A percentile compares a stretch with the other conserved stretches of the same genome.
Conservation (phyloP, 208 protist genomes). For the Leishmania tarentolae region DNA sequence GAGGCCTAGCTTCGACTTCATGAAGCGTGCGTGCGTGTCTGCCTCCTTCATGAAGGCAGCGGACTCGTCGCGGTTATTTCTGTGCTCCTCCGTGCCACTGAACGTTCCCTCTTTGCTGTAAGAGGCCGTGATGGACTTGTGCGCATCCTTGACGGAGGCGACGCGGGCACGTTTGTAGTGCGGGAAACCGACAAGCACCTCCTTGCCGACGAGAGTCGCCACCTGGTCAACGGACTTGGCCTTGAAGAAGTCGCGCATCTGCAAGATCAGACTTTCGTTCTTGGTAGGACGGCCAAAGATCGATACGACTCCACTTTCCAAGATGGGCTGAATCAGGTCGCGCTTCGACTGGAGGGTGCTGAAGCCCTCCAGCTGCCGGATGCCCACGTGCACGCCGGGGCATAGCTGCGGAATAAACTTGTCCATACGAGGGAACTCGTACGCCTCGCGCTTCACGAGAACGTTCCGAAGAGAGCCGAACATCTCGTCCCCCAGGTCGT, state of each 20-base stretch:
- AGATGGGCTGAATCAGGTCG: constrained; percentile 47
- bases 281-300: constrained; percentile 78
- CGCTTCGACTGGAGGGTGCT: constrained; percentile 72
- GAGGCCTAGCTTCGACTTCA: constrained; percentile 86
- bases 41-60: constrained; percentile 60
- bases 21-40: constrained; percentile 73
- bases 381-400: constrained; percentile 50
- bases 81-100: constrained; percentile 50
- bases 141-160: constrained; percentile 61
- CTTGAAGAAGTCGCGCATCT: constrained; percentile 39
- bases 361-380: constrained; percentile 80
- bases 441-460: constrained; percentile 50
- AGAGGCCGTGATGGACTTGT: constrained; percentile 41
- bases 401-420: constrained; percentile 71
- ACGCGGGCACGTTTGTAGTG: constrained; percentile 88
- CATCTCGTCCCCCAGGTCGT: constrained; percentile 57
- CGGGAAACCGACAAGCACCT: constrained; percentile 88
- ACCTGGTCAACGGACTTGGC: constrained; percentile 38
- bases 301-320: constrained; percentile 59
- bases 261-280: constrained; percentile 79
- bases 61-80: constrained; percentile 73
- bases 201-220: constrained; percentile 64
- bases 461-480: constrained; percentile 64
- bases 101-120: constrained; percentile 68
- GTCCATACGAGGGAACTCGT: constrained; percentile 50